These are phyloP conservation scores for Penicillium hordei DNA, from an alignment of 2,329 filamentous ascomycete genomes.

Conservation along the genomic window DNA sequence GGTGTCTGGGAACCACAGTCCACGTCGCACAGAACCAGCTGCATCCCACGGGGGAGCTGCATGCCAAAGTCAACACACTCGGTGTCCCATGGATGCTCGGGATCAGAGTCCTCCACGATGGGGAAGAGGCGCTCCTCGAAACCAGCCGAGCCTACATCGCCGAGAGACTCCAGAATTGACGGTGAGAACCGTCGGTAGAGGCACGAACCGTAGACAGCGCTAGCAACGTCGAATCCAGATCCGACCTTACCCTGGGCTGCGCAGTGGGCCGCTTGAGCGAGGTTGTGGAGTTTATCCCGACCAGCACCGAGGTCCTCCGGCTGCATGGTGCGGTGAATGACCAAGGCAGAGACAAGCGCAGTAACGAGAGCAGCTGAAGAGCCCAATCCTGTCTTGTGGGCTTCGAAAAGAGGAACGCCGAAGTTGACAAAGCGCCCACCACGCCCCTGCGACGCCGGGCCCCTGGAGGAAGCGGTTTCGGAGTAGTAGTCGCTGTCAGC, in stretches of 20 bases:
- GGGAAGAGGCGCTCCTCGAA: constrained; percentile 67
- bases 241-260: constrained; percentile 96
- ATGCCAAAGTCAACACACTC: constrained; percentile 70
- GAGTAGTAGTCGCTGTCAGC: constrained; percentile 98
- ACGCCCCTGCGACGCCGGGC: constrained; percentile 34
- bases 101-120: constrained; percentile 63
- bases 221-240: constrained; percentile 91
- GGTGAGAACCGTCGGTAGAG: constrained; percentile 92
- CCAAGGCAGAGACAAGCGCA: constrained; percentile 62
- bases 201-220: constrained; percentile 88
- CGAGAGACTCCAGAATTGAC: constrained; percentile 64
- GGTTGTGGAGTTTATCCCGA: constrained; percentile 74
- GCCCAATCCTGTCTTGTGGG: constrained; percentile 94
- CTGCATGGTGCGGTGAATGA: constrained; percentile 46
- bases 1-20: constrained; percentile 92
- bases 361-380: constrained; percentile 94
- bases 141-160: constrained; percentile 62
- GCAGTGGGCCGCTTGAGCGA: constrained; percentile 90
- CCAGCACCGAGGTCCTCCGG: constrained; percentile 50
- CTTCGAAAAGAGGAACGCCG: constrained; percentile 68
- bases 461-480: constrained; percentile 52
- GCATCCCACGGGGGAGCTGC: constrained; percentile 68
- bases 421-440: constrained; percentile 71
- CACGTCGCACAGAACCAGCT: constrained; percentile 91
- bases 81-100: constrained; percentile 68